A percentile compares a stretch with the other conserved stretches of the same genome.
Evolutionary conservation across 2,329 filamentous ascomycete genomes (phyloP).

Genomic region (Neonectria punicea): DNA sequence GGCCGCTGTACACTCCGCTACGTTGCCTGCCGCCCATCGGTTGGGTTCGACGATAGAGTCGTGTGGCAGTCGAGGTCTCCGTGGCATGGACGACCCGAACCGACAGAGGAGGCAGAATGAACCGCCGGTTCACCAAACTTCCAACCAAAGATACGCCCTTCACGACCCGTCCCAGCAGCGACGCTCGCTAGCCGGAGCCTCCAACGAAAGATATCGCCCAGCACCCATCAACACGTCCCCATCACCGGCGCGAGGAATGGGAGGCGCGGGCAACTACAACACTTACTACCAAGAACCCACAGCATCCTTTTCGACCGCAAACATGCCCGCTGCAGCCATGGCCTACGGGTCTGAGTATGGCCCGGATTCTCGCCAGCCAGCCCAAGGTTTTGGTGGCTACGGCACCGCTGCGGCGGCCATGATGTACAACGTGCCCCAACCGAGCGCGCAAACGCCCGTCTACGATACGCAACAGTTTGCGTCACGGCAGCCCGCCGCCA

Average conservation of each 20-base stretch:
- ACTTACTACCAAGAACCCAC: constrained; percentile 68
- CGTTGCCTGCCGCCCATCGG: constrained; percentile 69
- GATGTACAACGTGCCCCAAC: constrained; percentile 82
- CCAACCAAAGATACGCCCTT: constrained; percentile 63
- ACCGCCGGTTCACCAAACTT: constrained; percentile 70
- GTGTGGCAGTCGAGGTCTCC: constrained; percentile 62
- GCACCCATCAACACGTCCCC: constrained; percentile 62
- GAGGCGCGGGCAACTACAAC: constrained; percentile 66
- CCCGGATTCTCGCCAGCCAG: constrained; percentile 68
- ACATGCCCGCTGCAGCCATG: constrained; percentile 66
- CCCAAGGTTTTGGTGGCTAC: constrained; percentile 67
- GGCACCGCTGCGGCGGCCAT: constrained; percentile 70
- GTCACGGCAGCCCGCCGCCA: constrained; percentile 77
- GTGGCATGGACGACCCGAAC: constrained; percentile 83
- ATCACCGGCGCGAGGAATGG: constrained; percentile 61
- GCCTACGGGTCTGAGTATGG: constrained; percentile 74
- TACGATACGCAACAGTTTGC: constrained; percentile 84
- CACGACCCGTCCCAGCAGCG: constrained; percentile 61
- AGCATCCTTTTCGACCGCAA: constrained; percentile 62
- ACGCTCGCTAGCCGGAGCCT: constrained; percentile 46
- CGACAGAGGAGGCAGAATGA: constrained; percentile 80
- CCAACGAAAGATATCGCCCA: constrained; percentile 59
- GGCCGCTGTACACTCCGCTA: constrained; percentile 38
- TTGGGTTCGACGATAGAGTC: constrained; percentile 68
- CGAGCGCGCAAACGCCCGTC: constrained; percentile 68